A percentile compares a stretch with the other conserved stretches of the same genome.
Evolutionary conservation across 495 filamentous ascomycete species (phyloP).

Genomic region (Ascobolus immersus): DNA sequence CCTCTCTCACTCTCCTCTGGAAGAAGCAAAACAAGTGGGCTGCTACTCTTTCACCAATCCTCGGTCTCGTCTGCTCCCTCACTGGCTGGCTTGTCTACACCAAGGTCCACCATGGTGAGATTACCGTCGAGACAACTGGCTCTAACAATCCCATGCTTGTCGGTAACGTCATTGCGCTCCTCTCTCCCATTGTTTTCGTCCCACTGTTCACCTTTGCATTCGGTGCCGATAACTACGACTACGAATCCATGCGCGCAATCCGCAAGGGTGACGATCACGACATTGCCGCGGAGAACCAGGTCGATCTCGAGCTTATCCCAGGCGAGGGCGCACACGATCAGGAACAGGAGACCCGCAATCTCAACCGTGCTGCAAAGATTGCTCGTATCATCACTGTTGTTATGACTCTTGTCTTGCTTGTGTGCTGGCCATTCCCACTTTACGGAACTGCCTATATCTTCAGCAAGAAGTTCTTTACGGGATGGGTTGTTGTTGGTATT

Average conservation of each 20-base stretch:
- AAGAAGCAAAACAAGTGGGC: conserved; percentile 59
- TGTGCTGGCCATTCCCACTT: conserved; percentile 91
- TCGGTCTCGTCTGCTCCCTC: conserved; percentile 51
- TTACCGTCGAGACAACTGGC: conserved; percentile 55
- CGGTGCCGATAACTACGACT: conserved; percentile 67
- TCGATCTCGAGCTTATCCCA: conserved; percentile 46
- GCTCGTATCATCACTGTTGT: conserved; percentile 50
- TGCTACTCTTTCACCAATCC: conserved; percentile 44
- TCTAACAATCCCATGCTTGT: conserved; percentile 60
- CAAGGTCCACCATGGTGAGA: conserved; percentile 42
- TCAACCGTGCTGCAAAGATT: conserved; percentile 48
- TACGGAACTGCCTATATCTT: conserved; percentile 74
- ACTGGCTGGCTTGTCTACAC: conserved; percentile 82
- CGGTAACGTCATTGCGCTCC: conserved; percentile 53
- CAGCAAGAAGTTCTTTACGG: conserved; percentile 74
- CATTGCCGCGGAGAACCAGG: conserved; percentile 35
- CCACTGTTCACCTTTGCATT: conserved; percentile 53
- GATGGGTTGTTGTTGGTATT: conserved; percentile 69
- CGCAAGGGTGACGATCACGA: conserved; percentile 64
- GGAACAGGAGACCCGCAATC: conserved; percentile 37
- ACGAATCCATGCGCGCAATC: conserved; percentile 61
- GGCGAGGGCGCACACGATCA: conserved; percentile 22
- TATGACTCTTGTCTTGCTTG: conserved; percentile 49
- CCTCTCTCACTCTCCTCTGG: conserved; percentile 60
- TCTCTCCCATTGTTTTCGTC: conserved; percentile 55